Evolutionary conservation across 164 flowering plant genomes (phyloP).

Genomic region (Berberis vulgaris): DNA sequence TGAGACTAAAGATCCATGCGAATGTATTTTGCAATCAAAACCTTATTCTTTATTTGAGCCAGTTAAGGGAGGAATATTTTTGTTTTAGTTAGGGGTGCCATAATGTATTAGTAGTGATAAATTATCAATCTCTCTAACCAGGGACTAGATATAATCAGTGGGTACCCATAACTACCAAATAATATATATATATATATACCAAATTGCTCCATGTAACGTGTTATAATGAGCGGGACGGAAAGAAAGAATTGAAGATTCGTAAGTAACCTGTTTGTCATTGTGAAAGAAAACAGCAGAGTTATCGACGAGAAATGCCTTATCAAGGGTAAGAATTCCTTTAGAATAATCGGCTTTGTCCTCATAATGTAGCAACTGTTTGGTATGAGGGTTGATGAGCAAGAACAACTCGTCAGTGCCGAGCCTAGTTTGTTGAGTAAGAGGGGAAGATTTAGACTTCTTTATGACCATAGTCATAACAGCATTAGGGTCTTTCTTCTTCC

Average conservation of each 20-base stretch:
- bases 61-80: no score
- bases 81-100: no score
- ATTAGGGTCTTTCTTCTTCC: slow-evolving; percentile 68
- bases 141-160: no score
- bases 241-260: not conserved
- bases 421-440: slow-evolving; percentile 68
- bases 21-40: no score
- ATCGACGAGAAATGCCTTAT: slow-evolving; percentile 55
- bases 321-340: slow-evolving; percentile 59
- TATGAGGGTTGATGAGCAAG: slow-evolving; percentile 77
- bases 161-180: no score
- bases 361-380: slow-evolving; percentile 75
- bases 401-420: slow-evolving; percentile 90
- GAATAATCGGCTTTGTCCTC: slow-evolving; percentile 61
- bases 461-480: slow-evolving; percentile 97
- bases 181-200: no score
- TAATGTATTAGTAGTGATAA: no score
- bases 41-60: no score
- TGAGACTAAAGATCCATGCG: no score
- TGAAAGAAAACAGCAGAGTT: slow-evolving; percentile 53
- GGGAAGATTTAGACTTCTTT: slow-evolving; percentile 70
- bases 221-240: no score
- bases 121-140: no score
- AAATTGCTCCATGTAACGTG: no score
- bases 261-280: slow-evolving; percentile 74